Conservation (phyloP, 192 early-diverging fungal species). For the Backusella tuberculispora region DNA sequence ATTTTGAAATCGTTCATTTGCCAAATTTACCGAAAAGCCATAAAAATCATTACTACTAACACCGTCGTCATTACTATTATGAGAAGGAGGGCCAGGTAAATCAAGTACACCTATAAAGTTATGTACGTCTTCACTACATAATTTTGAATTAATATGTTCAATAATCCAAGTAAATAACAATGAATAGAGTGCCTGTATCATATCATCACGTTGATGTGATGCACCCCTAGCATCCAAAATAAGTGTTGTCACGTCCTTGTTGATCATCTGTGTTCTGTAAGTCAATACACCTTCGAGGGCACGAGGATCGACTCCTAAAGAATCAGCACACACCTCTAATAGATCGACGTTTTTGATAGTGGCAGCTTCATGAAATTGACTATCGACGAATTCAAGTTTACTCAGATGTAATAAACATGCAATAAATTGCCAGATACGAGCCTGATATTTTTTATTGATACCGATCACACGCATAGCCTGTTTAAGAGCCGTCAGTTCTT, state of each 20-base stretch:
- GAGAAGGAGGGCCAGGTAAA: constrained; percentile 76
- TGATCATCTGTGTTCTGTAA: constrained; percentile 79
- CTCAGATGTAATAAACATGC: constrained; percentile 87
- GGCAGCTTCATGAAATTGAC: constrained; percentile 71
- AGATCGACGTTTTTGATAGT: constrained; percentile 75
- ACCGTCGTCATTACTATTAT: constrained; percentile 57
- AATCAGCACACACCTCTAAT: constrained; percentile 74
- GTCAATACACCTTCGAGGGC: constrained; percentile 79
- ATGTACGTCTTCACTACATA: constrained; percentile 67
- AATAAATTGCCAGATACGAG: constrained; percentile 83
- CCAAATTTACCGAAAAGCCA: constrained; percentile 58
- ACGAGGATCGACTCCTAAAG: constrained; percentile 79
- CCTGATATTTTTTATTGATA: constrained; percentile 77
- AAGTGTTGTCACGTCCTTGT: constrained; percentile 78
- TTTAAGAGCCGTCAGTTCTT: constrained; percentile 65
- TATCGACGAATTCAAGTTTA: constrained; percentile 81
- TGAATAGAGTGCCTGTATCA: constrained; percentile 77
- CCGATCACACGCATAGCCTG: constrained; percentile 85
- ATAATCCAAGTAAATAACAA: constrained; percentile 85
- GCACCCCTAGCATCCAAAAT: constrained; percentile 79
- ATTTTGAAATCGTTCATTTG: constrained; percentile 86
- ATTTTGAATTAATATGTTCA: constrained; percentile 82
- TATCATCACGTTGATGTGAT: constrained; percentile 67
- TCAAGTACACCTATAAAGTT: constrained; percentile 87
- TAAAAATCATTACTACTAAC: constrained; percentile 51